These are phyloP conservation scores for Saccharomyces uvarum DNA, from an alignment of 1,139 yeast species.

Conservation along the genomic window DNA sequence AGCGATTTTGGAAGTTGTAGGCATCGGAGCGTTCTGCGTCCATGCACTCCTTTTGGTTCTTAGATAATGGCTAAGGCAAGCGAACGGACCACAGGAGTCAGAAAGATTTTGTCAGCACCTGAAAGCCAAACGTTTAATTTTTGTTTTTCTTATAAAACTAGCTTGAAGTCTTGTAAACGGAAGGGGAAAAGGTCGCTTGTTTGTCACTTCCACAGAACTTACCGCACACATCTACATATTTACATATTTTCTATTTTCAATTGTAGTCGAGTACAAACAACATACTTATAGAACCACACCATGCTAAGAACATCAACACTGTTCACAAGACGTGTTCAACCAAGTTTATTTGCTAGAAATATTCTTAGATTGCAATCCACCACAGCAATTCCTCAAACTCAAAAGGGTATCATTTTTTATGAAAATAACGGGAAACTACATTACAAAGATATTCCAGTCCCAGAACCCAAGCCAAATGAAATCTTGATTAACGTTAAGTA, in stretches of 20 bases:
- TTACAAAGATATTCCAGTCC: slow-evolving; percentile 54
- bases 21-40: neutral
- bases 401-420: slow-evolving; percentile 47
- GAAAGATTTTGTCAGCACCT: neutral
- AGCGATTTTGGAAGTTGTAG: neutral
- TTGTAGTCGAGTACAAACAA: neutral
- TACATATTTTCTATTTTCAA: neutral
- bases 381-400: slow-evolving; percentile 37
- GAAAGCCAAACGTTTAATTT: neutral
- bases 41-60: neutral
- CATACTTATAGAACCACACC: neutral
- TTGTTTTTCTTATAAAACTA: neutral
- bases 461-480: slow-evolving; percentile 54
- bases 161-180: neutral
- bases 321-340: neutral
- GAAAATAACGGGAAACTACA: slow-evolving; percentile 43
- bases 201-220: neutral
- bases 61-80: neutral
- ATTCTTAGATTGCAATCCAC: slow-evolving; percentile 1
- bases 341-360: neutral
- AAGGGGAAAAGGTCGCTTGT: neutral
- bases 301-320: neutral
- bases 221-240: neutral
- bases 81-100: neutral
- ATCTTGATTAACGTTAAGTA: slow-evolving; percentile 53